Base-by-base conservation (phyloP, 73 alveolate genomes). In the Paraurostyla sp. region DNA sequence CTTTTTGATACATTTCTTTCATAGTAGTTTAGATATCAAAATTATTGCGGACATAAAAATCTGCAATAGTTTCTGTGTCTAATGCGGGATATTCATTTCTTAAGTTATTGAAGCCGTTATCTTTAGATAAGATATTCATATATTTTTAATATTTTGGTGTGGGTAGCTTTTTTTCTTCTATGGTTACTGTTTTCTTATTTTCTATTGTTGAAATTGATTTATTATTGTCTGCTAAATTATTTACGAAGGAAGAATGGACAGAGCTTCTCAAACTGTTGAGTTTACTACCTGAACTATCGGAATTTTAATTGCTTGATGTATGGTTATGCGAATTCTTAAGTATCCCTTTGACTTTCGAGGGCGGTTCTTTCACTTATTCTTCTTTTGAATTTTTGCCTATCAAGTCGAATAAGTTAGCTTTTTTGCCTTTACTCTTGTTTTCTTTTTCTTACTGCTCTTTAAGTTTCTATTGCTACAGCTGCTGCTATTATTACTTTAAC, bases 331-430 rank as follows among this genome's bases (percentile, higher is more conserved):
- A 16, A 38, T 32, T 11, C 35, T 25, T 11, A 65, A 18, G 50
- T 4, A 29, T 30, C 4, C 25, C 32, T 30, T 60, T 11, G 9
- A 6, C 6, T 60, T 65, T 58, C 4, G 33, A 13, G 18, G 58
- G 18, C 23, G 41, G 9, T 38, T 65, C 56, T 36, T 25, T 4
- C 1, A 13, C 38, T 15, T 23, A 38, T 1, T 18, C 40, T 65
- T 38, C 16, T 38, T 65, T 65, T 22, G n/a, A n/a, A n/a, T n/a
- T n/a, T n/a, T n/a, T n/a, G n/a, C 82, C 82, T 0, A 65, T 65
- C 41, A 65, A 15, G 32, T 65, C 82, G 41, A 38, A 65, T 13
- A 65, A 30, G 41, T 65, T 65, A 16, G 38, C 82, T 38, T 65
- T 65, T 25, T 45, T 45, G 7, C 51, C 78, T 7, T 4, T 60